These are phyloP conservation scores for Pyropia yezoensis DNA, from an alignment of 23 red algal species.

Conservation along the genomic window DNA sequence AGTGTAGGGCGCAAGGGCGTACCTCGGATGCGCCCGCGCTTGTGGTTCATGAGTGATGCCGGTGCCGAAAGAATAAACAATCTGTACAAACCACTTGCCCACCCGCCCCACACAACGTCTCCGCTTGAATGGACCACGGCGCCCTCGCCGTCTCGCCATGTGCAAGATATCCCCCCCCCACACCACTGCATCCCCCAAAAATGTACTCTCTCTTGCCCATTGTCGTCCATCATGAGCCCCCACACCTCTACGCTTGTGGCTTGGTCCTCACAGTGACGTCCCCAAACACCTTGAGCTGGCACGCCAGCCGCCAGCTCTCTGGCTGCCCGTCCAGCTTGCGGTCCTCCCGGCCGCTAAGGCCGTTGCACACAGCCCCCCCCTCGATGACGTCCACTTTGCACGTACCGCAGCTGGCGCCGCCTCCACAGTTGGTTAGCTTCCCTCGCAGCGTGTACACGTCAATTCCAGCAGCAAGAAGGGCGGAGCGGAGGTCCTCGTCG, in stretches of 20 bases:
- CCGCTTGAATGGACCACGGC: too few relatives aligned
- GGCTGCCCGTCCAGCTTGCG: constrained; percentile 47
- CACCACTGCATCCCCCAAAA: too few relatives aligned
- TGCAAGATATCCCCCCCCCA: too few relatives aligned
- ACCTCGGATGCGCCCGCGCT: too few relatives aligned
- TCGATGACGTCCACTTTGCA: constrained; percentile 66
- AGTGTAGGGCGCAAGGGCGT: too few relatives aligned
- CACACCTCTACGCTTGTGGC: constrained; percentile 16
- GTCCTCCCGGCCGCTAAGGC: constrained; percentile 34
- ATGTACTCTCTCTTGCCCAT: too few relatives aligned
- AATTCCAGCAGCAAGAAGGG: constrained; percentile 41
- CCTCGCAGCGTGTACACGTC: constrained; percentile 88
- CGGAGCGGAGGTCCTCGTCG: constrained; percentile 56
- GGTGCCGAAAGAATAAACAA: too few relatives aligned
- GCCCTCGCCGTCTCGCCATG: too few relatives aligned
- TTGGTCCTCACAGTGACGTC: constrained; percentile 57
- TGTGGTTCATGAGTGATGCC: too few relatives aligned
- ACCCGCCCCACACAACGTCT: too few relatives aligned
- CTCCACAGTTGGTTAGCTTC: constrained; percentile 83
- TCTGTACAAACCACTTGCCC: too few relatives aligned
- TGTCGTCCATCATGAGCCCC: not conserved
- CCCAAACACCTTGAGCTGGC: constrained; percentile 30
- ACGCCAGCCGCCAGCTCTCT: constrained; percentile 56
- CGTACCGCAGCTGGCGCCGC: constrained; percentile 71
- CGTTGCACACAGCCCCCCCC: constrained; percentile 4